These are phyloP conservation scores for Punctularia strigosozonata DNA, from an alignment of 768 basidiomycete species.

Conservation along the genomic window DNA sequence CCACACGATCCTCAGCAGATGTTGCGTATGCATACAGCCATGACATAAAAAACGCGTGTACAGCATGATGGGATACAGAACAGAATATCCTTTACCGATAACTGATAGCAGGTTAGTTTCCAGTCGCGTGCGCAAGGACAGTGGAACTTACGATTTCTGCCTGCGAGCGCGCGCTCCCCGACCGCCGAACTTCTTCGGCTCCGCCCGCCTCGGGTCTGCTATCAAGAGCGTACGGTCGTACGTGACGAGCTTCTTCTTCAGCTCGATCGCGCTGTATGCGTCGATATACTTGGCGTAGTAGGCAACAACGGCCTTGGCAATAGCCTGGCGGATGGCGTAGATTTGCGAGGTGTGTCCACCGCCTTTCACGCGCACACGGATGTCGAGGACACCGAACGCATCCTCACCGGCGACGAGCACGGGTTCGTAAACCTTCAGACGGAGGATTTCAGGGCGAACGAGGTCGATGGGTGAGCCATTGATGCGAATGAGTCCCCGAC, in stretches of 20 bases:
- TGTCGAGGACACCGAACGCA: slow-evolving; percentile 77
- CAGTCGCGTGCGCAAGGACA: neutral
- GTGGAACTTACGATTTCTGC: slow-evolving; percentile 73
- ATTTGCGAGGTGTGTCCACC: slow-evolving; percentile 99
- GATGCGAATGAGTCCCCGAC: slow-evolving; percentile 91
- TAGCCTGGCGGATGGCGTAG: slow-evolving; percentile 98
- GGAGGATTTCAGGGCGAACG: slow-evolving; percentile 89
- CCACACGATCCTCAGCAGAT: too few relatives aligned
- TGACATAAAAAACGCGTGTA: too few relatives aligned
- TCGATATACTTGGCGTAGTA: slow-evolving; percentile 99
- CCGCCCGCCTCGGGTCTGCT: slow-evolving; percentile 93
- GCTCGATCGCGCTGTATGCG: slow-evolving; percentile 90
- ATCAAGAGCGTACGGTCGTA: slow-evolving; percentile 90
- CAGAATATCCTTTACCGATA: slow-evolving; percentile 62
- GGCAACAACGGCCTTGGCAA: slow-evolving; percentile 94
- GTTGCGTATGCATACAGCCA: too few relatives aligned
- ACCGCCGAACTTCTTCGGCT: slow-evolving; percentile 99
- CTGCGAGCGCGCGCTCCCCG: slow-evolving; percentile 95
- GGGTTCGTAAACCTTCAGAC: slow-evolving; percentile 97
- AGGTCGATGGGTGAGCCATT: slow-evolving; percentile 96
- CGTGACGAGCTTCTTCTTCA: slow-evolving; percentile 95
- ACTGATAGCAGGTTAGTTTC: slow-evolving; percentile 27
- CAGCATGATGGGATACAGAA: too few relatives aligned
- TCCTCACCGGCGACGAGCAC: slow-evolving; percentile 91
- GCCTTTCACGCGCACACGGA: slow-evolving; percentile 96